Base-by-base conservation (phyloP, 306 rosid species). In the Malus asiatica region DNA sequence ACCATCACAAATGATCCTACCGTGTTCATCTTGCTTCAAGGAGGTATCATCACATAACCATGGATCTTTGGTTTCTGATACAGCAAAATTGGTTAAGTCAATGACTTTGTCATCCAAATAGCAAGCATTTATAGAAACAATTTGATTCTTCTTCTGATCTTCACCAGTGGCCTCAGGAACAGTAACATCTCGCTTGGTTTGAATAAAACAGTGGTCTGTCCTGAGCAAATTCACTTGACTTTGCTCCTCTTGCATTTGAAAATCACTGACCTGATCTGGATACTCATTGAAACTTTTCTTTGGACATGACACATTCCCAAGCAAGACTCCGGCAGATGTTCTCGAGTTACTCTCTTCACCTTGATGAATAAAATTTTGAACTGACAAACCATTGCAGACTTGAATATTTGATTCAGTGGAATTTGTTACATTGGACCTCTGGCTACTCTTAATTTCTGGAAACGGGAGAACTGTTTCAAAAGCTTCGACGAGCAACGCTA, bases 401-500 rank as follows among this genome's bases (percentile, higher is more conserved):
- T 67, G 87, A 84, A 72, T 55, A 80, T 82, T 72, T 74, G 75
- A 82, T 79, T 4, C 73, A 84, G 76, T 64, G 35, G 79, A 76
- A 76, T 48, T 72, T 51, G 78, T 72, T 60, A 33, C 52, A 27
- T 77, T 74, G 69, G 87, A 70, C 66, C 27, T 80, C 33, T n/a
- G 69, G 77, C 70, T 52, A 38, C 76, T 71, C 75, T 79, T 87
- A 75, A 76, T 67, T 71, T 82, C 91, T 32, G 91, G 80, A 29
- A 79, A 71, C 22, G 97, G 97, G 32, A 83, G 80, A 80, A 92
- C 76, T 25, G 91, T 85, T 81, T 95, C 97, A 77, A 95, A 95
- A 55, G 99, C 97, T 81, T 87, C 91, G 35, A 90, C 82, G 10
- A 95, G 89, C 79, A 90, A 85, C 35, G 86, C 79, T 55, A 95